Percentiles rank a stretch among this genome's conserved stretches.
Conservation (phyloP, 208 protist genomes). For the Trypanosoma conorhini region DNA sequence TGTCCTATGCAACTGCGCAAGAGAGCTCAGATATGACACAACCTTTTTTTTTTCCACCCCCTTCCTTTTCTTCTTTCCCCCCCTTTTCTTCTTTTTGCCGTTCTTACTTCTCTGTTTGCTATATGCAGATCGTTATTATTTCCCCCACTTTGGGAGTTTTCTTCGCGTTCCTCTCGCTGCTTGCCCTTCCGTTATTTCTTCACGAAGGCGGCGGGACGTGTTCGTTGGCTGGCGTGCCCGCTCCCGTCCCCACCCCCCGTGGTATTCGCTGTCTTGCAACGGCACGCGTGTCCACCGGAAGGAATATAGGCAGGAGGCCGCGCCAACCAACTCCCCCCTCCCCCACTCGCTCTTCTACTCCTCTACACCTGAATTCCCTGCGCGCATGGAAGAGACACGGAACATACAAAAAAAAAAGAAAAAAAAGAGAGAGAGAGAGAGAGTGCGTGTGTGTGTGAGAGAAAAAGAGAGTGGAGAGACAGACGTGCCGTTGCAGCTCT, state of each 20-base stretch:
- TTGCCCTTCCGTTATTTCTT: too few species aligned
- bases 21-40: background rate
- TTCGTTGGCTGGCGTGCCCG: background rate
- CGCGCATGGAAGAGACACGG: constrained; percentile 5
- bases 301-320: background rate
- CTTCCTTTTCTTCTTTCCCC: too few species aligned
- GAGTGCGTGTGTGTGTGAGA: background rate
- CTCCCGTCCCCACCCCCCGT: background rate
- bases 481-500: background rate
- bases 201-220: background rate
- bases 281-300: background rate
- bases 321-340: background rate
- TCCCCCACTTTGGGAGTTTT: too few species aligned
- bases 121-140: too few species aligned
- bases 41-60: background rate
- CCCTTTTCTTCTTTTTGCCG: background rate
- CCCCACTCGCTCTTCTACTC: background rate
- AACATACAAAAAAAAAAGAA: background rate
- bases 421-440: background rate
- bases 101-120: background rate
- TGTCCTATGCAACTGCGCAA: background rate
- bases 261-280: background rate
- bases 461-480: background rate
- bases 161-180: too few species aligned
- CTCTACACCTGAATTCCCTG: background rate